Percentiles rank a stretch among this genome's conserved stretches.
These are phyloP conservation scores for Fusarium musae DNA, from an alignment of 2,329 filamentous ascomycete species.

Conservation along the genomic window DNA sequence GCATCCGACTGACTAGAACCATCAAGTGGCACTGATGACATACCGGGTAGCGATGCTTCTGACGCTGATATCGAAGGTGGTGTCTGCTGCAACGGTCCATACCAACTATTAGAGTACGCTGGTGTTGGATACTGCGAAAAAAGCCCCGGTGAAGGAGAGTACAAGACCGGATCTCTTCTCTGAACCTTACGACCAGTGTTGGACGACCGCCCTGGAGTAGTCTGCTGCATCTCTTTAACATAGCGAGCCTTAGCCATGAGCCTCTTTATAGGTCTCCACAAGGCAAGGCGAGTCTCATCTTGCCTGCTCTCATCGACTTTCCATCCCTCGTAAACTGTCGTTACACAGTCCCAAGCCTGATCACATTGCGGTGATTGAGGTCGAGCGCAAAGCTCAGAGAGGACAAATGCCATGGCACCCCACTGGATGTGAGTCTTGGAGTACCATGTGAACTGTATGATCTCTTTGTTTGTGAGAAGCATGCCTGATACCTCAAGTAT, in stretches of 20 bases:
- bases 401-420: not conserved
- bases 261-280: not conserved
- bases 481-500: not conserved
- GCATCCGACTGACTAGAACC: not conserved
- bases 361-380: not conserved
- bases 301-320: not conserved
- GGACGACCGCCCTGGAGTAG: accelerated
- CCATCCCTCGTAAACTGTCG: not conserved
- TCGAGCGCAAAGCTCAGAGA: not conserved
- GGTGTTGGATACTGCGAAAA: not conserved
- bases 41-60: too few species aligned
- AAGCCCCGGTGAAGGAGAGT: not conserved
- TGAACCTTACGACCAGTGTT: accelerated
- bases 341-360: not conserved
- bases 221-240: not conserved
- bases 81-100: not conserved
- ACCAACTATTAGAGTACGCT: not conserved
- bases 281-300: not conserved
- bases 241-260: not conserved
- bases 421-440: not conserved
- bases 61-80: too few species aligned
- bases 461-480: not conserved
- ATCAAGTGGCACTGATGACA: accelerated
- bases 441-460: not conserved
- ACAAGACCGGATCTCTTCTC: accelerated